A percentile compares a stretch with the other conserved stretches of the same genome.
Conservation (phyloP, 2,329 filamentous ascomycete species). For the Calonectria ilicicola region DNA sequence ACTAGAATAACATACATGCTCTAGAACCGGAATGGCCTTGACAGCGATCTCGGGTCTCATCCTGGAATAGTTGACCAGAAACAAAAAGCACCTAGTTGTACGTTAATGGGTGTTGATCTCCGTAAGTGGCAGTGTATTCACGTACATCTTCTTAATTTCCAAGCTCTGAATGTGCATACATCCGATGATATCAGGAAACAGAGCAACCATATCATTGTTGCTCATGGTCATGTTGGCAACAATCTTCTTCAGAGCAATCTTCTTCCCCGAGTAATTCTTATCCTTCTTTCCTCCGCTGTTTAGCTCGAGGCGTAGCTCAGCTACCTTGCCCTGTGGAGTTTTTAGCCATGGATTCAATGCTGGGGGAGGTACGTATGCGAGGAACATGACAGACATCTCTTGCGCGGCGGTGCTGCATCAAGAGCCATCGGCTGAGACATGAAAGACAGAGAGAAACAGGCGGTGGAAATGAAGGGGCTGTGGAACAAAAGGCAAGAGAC, state of each 20-base stretch:
- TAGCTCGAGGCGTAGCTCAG: constrained; percentile 94
- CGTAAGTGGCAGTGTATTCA: background rate
- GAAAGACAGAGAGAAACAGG: constrained; percentile 4
- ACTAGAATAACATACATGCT: constrained; percentile 69
- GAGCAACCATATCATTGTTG: constrained; percentile 99
- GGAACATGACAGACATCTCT: constrained; percentile 59
- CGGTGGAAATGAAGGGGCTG: background rate
- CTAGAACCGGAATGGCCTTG: constrained; percentile 89
- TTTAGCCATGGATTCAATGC: constrained; percentile 64
- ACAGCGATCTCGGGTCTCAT: constrained; percentile 94
- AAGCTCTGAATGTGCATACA: constrained; percentile 96
- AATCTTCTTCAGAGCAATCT: constrained; percentile 99
- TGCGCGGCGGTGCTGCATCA: constrained; percentile 18
- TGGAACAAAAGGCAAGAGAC: background rate
- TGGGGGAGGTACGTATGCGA: constrained; percentile 63
- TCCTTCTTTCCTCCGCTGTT: constrained; percentile 97
- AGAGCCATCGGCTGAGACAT: constrained; percentile 23
- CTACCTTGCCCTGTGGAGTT: constrained; percentile 92
- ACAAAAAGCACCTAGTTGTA: constrained; percentile 87
- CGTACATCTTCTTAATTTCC: constrained; percentile 99
- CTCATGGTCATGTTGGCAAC: constrained; percentile 99
- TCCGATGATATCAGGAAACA: constrained; percentile 94
- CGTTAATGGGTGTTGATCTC: constrained; percentile 20
- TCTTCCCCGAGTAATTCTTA: constrained; percentile 94
- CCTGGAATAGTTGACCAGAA: constrained; percentile 95